A percentile compares a stretch with the other conserved stretches of the same genome.
Conservation (phyloP, 140 eudicot species). For the Erigeron philadelphicus region DNA sequence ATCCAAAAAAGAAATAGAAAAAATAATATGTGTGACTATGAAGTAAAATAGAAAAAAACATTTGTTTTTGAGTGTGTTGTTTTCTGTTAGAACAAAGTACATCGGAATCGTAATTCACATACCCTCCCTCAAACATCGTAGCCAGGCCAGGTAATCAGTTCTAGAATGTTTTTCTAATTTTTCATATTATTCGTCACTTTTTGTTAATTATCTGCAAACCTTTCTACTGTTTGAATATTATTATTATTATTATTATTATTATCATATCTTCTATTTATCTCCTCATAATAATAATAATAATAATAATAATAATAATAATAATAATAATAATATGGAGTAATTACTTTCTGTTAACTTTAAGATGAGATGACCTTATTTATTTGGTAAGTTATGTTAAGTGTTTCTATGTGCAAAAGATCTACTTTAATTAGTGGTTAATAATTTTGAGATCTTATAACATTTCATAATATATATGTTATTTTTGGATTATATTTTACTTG, state of each 20-base stretch:
- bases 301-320: too few relatives aligned
- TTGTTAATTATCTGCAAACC: conserved; percentile 12
- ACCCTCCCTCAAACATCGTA: conserved; percentile 1
- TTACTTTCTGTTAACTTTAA: too few relatives aligned
- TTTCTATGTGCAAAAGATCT: too few relatives aligned
- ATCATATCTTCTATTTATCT: neutral
- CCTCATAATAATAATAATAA: neutral
- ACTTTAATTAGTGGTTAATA: too few relatives aligned
- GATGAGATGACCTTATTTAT: too few relatives aligned
- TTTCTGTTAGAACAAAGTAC: conserved; percentile 1
- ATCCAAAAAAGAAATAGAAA: neutral
- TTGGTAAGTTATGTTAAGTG: too few relatives aligned
- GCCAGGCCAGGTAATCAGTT: neutral
- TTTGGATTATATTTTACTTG: too few relatives aligned
- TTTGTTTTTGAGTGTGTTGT: too few relatives aligned
- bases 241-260: neutral
- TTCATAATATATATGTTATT: too few relatives aligned
- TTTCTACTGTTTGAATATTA: neutral
- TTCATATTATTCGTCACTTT: neutral
- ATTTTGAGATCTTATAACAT: too few relatives aligned
- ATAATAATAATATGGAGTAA: too few relatives aligned
- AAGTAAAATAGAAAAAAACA: neutral
- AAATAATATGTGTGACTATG: too few relatives aligned
- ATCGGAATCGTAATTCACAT: conserved; percentile 13
- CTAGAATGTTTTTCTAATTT: neutral